Percentiles rank a stretch among this genome's conserved stretches.
Conservation (phyloP, 192 early-diverging fungal species). For the Entomortierella lignicola region DNA sequence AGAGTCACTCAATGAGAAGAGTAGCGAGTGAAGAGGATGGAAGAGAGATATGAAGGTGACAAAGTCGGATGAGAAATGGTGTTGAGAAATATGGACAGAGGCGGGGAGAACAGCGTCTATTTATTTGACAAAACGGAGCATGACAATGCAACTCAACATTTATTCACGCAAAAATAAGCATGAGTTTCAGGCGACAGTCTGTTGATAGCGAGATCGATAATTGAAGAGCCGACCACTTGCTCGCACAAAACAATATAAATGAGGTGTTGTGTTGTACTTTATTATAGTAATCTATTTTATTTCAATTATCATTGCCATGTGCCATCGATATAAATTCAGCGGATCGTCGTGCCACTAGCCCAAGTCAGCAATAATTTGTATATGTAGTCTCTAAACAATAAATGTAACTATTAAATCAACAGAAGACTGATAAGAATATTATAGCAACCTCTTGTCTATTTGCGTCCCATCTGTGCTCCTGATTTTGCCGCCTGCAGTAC, state of each 20-base stretch:
- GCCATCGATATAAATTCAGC: background rate
- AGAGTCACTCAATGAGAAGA: background rate
- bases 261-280: background rate
- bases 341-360: background rate
- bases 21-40: background rate
- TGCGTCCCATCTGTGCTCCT: background rate
- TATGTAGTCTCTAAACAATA: too few species aligned
- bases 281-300: background rate
- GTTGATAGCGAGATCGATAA: background rate
- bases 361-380: too few species aligned
- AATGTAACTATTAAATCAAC: background rate
- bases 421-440: constrained; percentile 3
- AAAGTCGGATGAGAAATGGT: constrained; percentile 8
- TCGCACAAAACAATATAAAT: background rate
- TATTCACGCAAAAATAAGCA: constrained; percentile 2
- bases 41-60: background rate
- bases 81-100: background rate
- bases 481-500: constrained; percentile 1
- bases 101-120: background rate
- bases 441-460: background rate
- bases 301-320: constrained; percentile 7
- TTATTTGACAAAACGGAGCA: background rate
- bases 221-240: constrained; percentile 10
- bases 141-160: constrained; percentile 4
- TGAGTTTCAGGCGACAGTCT: background rate